Base-by-base conservation (phyloP, 495 filamentous ascomycete genomes). In the Astrothelium subdiscretum region DNA sequence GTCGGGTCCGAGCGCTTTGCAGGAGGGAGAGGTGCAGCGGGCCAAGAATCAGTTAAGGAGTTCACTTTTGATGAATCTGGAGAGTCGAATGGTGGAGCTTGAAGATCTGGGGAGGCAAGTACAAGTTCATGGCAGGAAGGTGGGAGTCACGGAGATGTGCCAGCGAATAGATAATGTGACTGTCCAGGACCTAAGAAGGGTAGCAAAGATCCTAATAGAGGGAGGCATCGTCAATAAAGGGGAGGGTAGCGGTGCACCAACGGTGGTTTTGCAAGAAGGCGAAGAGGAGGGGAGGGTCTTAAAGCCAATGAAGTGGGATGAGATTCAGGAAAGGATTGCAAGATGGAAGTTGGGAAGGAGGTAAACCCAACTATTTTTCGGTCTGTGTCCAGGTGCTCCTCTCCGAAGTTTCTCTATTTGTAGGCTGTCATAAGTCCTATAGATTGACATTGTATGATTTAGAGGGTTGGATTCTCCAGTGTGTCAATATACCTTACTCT, bases 11-110 rank as follows among this genome's bases (percentile, higher is more conserved):
- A 74, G 79, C 8, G 77, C 85, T 1, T 80, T 99, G n/a, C 80
- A 87, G 66, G 71, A 81, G 1, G 81, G 77, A 48, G 94, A 97
- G 75, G 94, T 99, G 27, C 85, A 87, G 71, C 85, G 94, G n/a
- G 94, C 94, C 12, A 99, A 99, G 83, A 99, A 99, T 71, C 95
- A 97, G 78, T 84, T 99, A 35, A 81, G 90, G 38, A 91, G 87
- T 13, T 88, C 86, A 43, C 77, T 99, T 27, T 81, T 99, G 42
- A 97, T 99, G 95, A 99, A 99, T 76, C 82, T 99, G 0, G 94
- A 99, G 77, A 89, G 84, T 63, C 83, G 95, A 44, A 97, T 97
- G 94, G 90, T 97, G 13, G 95, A 97, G 74, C 77, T 99, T n/a
- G 94, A 99, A 77, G 94, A 99, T 74, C 80, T 99, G 5, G 94